Evolutionary conservation across 2,329 filamentous ascomycete species (phyloP), one percentile per base, ranked within the genome.

Genomic region (Orbilia oligospora): DNA sequence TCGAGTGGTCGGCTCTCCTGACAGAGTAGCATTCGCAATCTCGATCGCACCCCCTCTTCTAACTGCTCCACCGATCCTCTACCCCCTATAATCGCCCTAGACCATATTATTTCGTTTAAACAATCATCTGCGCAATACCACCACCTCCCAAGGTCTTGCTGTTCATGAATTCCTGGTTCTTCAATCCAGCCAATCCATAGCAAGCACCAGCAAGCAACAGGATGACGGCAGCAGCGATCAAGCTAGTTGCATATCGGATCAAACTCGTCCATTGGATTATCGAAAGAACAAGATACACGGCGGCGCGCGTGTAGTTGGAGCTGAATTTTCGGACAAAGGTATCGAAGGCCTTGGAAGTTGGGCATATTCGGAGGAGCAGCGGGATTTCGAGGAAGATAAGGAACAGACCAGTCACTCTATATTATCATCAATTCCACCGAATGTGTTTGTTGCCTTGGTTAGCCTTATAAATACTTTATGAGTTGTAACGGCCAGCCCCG

Each of bases 61-160:
- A 27, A 44, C 46, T n/a, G 30, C 30, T 33, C 12, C 8, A 41
- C 38, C 27, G 3, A 22, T 56, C 48, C 24, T 22, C 38, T 12
- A 49, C 4, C 61, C 6, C n/a, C 33, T 12, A 9, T 44, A 27
- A 16, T 36, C 8, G 9, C 49, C 16, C 20, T 30, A 33, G 36
- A n/a, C 30, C 46, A 24, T 65, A 3, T 10, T 33, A 12, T 46
- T 38, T 30, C 24, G 12, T 64, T 72, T 88, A 97, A 83, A 98
- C 94, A 86, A 98, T 97, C 95, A 98, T 97, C 87, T 97, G 94
- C 80, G 94, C 96, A 81, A 97, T 92, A 66, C 95, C 95, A 81
- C 93, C 91, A 67, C 96, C 96, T 81, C 96, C 96, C 67, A 99
- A 88, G 16, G 95, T 98, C 90, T 98, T 98, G 88, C 94, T 97